Percentiles rank a stretch among this genome's conserved stretches.
Evolutionary conservation across 441 rosid genomes (phyloP).

Genomic region (Euphorbia schlechtendalii): DNA sequence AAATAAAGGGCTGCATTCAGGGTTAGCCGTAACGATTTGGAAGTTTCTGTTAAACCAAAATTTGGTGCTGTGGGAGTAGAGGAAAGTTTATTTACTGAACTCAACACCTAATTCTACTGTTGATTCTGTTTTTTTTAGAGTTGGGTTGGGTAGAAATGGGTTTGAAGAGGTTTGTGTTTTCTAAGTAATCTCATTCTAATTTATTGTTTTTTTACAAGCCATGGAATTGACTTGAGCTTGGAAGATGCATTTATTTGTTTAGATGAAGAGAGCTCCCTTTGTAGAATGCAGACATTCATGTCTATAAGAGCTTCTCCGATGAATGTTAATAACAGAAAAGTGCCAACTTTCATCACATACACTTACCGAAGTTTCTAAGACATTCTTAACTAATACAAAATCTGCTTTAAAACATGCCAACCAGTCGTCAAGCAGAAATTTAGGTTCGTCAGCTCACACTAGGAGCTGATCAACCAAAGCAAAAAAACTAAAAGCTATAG

Average conservation of each 20-base stretch:
- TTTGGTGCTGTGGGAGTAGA: too few species aligned
- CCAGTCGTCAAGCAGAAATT: too few species aligned
- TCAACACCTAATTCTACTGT: conserved; percentile 9
- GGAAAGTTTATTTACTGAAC: conserved; percentile 15
- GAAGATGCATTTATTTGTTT: background rate
- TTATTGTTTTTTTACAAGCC: conserved; percentile 10
- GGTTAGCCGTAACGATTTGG: conserved; percentile 15
- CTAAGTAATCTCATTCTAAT: conserved; percentile 18
- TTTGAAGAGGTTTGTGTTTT: conserved; percentile 17
- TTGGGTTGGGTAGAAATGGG: too few species aligned
- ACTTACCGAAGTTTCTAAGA: too few species aligned
- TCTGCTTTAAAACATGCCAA: too few species aligned
- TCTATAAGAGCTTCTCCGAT: conserved; percentile 10
- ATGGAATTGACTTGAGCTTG: conserved; percentile 7
- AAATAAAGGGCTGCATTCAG: conserved; percentile 21
- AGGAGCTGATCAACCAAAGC: too few species aligned
- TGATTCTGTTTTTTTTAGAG: too few species aligned
- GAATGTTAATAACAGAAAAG: conserved; percentile 8
- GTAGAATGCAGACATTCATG: conserved; percentile 4
- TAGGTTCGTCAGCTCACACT: too few species aligned
- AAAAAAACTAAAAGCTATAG: too few species aligned
- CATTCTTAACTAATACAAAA: too few species aligned
- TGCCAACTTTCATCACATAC: conserved; percentile 3
- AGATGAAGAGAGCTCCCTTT: conserved; percentile 7
- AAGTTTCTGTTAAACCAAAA: too few species aligned